phyloP scores from a whole-genome alignment of 345 rosid genomes.

The Bretschneidera sinensis region DNA sequence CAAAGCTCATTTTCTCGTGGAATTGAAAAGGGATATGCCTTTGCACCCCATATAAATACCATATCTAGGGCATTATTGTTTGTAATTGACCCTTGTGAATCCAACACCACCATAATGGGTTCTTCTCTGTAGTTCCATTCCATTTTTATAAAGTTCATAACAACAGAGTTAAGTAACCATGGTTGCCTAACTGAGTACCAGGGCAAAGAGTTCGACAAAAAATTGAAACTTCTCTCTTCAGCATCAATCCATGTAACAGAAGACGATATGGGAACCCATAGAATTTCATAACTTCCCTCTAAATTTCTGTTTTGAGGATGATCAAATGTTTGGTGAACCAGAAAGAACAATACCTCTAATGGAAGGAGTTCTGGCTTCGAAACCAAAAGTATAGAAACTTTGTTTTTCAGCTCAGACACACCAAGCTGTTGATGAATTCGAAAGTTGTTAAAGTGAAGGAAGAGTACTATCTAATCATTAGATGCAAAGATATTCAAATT shows the following conservation, averaged over 20 bases:
- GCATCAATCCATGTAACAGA: slow-evolving; percentile 48
- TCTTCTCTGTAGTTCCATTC: slow-evolving; percentile 49
- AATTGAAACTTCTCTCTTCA: slow-evolving; percentile 36
- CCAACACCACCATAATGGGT: slow-evolving; percentile 54
- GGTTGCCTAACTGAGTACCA: slow-evolving; percentile 62
- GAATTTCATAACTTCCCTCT: slow-evolving; percentile 38
- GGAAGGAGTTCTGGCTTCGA: slow-evolving; percentile 54
- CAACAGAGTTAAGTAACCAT: slow-evolving; percentile 40
- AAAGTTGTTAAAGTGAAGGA: background rate
- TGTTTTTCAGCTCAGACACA: slow-evolving; percentile 51
- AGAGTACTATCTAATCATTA: background rate
- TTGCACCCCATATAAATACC: slow-evolving; percentile 69
- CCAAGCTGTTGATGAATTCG: slow-evolving; percentile 34
- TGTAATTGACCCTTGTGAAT: slow-evolving; percentile 43
- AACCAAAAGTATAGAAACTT: slow-evolving; percentile 52
- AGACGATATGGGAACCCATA: slow-evolving; percentile 61
- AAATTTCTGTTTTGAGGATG: slow-evolving; percentile 32
- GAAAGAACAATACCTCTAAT: slow-evolving; percentile 46
- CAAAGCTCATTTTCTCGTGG: slow-evolving; percentile 61
- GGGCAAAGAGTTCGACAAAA: slow-evolving; percentile 48
- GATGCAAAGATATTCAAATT: too few species aligned
- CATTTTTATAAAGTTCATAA: slow-evolving; percentile 40
- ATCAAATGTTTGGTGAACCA: slow-evolving; percentile 55
- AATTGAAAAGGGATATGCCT: slow-evolving; percentile 68
- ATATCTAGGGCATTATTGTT: slow-evolving; percentile 67